Percentiles rank a stretch among this genome's conserved stretches.
phyloP scores from a whole-genome alignment of 2,329 filamentous ascomycete genomes.

The Penicillium thymicola region DNA sequence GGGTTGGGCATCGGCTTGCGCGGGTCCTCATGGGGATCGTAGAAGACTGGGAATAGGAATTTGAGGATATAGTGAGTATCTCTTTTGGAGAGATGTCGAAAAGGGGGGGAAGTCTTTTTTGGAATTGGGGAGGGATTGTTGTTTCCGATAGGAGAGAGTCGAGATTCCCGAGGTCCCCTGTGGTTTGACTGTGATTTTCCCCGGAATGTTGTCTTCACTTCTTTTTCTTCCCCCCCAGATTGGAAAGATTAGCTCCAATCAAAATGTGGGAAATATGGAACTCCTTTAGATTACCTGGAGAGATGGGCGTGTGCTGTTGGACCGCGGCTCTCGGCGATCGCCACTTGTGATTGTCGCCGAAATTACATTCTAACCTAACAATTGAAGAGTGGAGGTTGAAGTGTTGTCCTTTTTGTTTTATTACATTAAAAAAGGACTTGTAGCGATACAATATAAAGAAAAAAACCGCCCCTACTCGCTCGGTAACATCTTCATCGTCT shows the following conservation, averaged over 20 bases:
- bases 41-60: neutral
- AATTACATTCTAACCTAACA: neutral
- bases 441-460: conserved; percentile 5
- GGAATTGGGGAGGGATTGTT: neutral
- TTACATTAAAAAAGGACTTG: neutral
- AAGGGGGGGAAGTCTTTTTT: neutral
- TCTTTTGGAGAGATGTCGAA: neutral
- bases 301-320: conserved; percentile 23
- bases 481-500: conserved; percentile 20
- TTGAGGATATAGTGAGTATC: neutral
- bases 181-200: conserved; percentile 1
- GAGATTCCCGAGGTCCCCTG: neutral
- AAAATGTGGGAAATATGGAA: neutral
- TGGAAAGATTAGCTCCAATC: neutral
- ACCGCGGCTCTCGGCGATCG: conserved; percentile 34
- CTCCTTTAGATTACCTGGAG: neutral
- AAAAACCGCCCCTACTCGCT: neutral
- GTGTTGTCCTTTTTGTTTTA: neutral
- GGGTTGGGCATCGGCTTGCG: conserved; percentile 27
- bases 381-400: neutral
- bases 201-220: conserved; percentile 1
- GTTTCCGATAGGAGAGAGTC: neutral
- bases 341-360: conserved; percentile 29
- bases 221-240: neutral
- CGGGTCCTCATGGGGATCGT: conserved; percentile 29